A percentile compares a stretch with the other conserved stretches of the same genome.
Conservation (phyloP, 139 green algal genomes). For the Chlamydomonas incerta region DNA sequence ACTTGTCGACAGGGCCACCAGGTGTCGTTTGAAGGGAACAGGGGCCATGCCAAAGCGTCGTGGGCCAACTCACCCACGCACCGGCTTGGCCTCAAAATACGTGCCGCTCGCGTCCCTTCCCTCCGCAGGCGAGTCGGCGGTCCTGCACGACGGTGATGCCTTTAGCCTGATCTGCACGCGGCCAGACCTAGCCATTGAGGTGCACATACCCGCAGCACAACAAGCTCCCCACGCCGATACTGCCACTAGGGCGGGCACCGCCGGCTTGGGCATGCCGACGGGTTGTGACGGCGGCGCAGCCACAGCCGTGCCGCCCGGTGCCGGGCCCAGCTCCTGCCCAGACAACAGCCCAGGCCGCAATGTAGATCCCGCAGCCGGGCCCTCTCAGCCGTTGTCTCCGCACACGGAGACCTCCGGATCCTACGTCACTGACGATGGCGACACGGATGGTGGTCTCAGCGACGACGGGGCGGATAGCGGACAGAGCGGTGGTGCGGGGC, state of each 20-base stretch:
- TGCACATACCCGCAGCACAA: neutral
- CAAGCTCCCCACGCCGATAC: neutral
- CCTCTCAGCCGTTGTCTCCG: too few relatives aligned
- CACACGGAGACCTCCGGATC: too few relatives aligned
- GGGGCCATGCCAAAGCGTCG: too few relatives aligned
- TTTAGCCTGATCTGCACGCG: constrained; percentile 22
- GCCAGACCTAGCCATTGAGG: constrained; percentile 13
- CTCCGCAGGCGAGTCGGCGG: neutral
- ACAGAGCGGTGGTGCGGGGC: too few relatives aligned
- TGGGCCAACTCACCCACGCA: too few relatives aligned
- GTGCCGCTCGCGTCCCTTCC: too few relatives aligned
- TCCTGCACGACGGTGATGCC: neutral
- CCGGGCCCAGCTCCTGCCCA: too few relatives aligned
- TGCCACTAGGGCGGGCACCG: neutral
- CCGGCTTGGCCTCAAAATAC: too few relatives aligned
- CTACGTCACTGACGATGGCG: neutral
- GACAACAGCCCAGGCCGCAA: neutral
- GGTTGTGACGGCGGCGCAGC: neutral
- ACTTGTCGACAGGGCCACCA: too few relatives aligned
- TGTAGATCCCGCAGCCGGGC: too few relatives aligned
- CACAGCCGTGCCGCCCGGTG: neutral
- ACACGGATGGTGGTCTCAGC: neutral
- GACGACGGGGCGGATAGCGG: neutral
- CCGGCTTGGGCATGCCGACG: neutral
- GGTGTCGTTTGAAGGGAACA: too few relatives aligned